Evolutionary conservation across 2,329 filamentous ascomycete genomes (phyloP).

Genomic region (Emmonsia crescens): DNA sequence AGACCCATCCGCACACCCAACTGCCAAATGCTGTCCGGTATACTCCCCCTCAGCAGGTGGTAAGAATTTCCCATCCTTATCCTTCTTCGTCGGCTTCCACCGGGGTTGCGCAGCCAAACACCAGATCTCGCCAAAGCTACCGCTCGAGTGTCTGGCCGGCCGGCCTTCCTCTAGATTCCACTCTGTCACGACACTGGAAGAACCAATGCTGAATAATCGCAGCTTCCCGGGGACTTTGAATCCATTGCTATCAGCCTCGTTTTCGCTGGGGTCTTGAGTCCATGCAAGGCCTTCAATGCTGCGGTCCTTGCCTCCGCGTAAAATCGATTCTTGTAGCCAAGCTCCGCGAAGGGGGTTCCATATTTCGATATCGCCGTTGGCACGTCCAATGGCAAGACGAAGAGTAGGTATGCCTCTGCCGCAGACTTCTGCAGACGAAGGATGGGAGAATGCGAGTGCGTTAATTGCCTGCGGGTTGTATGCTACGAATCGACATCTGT

Average conservation of each 20-base stretch:
- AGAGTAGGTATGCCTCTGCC: conserved; percentile 48
- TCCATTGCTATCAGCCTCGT: conserved; percentile 45
- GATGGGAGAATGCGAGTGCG: conserved; percentile 83
- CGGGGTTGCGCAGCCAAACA: conserved; percentile 80
- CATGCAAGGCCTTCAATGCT: conserved; percentile 86
- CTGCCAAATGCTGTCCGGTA: conserved; percentile 57
- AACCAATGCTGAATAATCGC: conserved; percentile 91
- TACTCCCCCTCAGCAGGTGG: conserved; percentile 29
- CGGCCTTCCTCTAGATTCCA: conserved; percentile 79
- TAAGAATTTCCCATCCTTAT: conserved; percentile 26
- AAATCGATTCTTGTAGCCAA: conserved; percentile 84
- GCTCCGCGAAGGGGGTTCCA: conserved; percentile 78
- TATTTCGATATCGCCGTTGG: conserved; percentile 93
- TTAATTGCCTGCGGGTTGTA: conserved; percentile 90
- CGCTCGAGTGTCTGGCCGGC: conserved; percentile 71
- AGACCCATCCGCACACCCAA: conserved; percentile 83
- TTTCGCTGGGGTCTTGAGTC: conserved; percentile 73
- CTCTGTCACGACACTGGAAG: conserved; percentile 83
- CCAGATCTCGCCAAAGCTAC: conserved; percentile 95
- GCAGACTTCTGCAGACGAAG: conserved; percentile 38
- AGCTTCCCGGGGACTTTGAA: conserved; percentile 57
- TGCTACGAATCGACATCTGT: conserved; percentile 91
- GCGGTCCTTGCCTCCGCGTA: conserved; percentile 71
- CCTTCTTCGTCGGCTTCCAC: conserved; percentile 30
- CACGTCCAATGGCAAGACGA: conserved; percentile 77